A percentile compares a stretch with the other conserved stretches of the same genome.
Conservation (phyloP, 148 eudicot species). For the Pouteria glomerata region DNA sequence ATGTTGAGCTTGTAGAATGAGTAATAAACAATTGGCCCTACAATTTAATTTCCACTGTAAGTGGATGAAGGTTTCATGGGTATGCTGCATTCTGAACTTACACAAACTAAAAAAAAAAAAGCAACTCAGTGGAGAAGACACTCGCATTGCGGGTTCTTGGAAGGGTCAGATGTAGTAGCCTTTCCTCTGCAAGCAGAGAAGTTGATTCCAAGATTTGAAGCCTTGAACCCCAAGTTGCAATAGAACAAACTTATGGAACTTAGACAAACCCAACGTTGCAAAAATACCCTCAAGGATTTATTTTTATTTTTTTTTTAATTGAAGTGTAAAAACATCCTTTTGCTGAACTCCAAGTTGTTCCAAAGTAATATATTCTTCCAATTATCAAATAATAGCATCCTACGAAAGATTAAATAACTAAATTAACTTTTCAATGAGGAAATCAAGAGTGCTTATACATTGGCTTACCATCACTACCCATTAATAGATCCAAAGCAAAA, state of each 20-base stretch:
- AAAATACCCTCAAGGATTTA: not conserved
- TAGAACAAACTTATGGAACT: too few relatives aligned
- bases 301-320: too few relatives aligned
- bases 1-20: not conserved
- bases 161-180: too few relatives aligned
- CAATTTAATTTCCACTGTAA: not conserved
- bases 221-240: too few relatives aligned
- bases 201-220: too few relatives aligned
- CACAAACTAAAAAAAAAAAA: not conserved
- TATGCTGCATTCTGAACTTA: not conserved
- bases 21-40: not conserved
- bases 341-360: not conserved
- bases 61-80: not conserved
- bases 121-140: too few relatives aligned
- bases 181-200: not conserved
- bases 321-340: too few relatives aligned
- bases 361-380: not conserved
- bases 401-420: not conserved
- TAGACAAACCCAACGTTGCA: too few relatives aligned
- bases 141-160: too few relatives aligned
- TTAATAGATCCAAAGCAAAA: conserved; percentile 88
- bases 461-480: conserved; percentile 79
- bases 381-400: not conserved
- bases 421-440: not conserved
- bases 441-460: not conserved